phyloP scores from a whole-genome alignment of 176 grass and related monocot species.

The Saccharum officinarum region DNA sequence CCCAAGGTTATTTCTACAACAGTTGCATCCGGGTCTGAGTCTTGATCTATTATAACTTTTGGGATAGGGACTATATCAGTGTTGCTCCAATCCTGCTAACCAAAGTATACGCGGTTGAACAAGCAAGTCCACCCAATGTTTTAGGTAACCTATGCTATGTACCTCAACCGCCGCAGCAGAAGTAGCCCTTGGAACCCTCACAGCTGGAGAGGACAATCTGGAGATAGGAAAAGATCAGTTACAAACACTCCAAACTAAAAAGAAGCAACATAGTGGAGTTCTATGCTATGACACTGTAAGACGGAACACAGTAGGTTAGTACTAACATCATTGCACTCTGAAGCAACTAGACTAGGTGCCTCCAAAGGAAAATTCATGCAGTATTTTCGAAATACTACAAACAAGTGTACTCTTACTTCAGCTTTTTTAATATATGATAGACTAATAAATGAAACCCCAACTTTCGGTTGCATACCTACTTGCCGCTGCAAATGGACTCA shows the following conservation, averaged over 20 bases:
- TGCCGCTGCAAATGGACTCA: neutral
- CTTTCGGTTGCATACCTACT: neutral
- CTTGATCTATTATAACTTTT: conserved; percentile 98
- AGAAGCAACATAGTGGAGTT: conserved; percentile 3
- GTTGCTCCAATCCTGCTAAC: conserved; percentile 70
- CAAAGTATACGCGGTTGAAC: conserved; percentile 49
- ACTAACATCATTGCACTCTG: neutral
- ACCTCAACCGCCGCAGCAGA: conserved; percentile 85
- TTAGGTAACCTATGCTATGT: conserved; percentile 47
- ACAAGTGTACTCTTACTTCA: neutral
- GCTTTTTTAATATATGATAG: neutral
- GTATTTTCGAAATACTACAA: too few species aligned
- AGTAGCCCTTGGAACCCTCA: conserved; percentile 68
- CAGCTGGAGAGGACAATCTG: conserved; percentile 49
- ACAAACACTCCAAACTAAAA: conserved; percentile 25
- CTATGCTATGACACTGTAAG: neutral
- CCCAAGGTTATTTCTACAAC: conserved; percentile 96
- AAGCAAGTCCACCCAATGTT: conserved; percentile 55
- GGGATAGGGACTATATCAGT: conserved; percentile 82
- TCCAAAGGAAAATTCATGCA: too few species aligned
- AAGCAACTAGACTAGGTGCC: neutral
- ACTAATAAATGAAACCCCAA: neutral
- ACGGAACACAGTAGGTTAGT: neutral
- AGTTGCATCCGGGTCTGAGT: conserved; percentile 91
- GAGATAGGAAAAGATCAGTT: conserved; percentile 24